Conservation (phyloP, 441 rosid genomes). For the Adansonia madagascariensis region DNA sequence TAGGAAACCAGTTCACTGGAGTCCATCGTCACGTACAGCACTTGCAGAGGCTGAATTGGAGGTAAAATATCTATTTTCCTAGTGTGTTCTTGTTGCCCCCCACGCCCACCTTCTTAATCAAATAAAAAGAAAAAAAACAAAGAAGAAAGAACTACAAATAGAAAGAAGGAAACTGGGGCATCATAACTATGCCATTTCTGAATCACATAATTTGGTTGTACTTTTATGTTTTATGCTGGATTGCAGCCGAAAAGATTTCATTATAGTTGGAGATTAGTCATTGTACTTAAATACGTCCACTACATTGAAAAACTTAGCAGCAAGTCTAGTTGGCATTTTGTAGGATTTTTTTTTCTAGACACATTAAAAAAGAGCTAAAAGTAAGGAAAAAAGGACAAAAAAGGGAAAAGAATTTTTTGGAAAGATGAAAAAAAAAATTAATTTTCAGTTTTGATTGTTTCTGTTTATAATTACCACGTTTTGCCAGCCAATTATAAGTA, state of each 20-base stretch:
- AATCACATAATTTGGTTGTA: neutral
- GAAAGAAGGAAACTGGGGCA: neutral
- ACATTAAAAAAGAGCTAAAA: neutral
- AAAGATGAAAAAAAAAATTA: neutral
- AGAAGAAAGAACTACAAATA: neutral
- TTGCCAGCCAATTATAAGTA: neutral
- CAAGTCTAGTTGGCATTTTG: conserved; percentile 3
- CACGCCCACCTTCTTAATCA: neutral
- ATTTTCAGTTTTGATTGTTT: neutral
- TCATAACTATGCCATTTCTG: neutral
- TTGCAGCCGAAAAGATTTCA: neutral
- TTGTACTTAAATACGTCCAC: neutral
- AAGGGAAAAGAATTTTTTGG: neutral
- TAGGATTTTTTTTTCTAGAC: neutral
- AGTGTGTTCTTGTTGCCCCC: neutral
- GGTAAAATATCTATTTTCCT: conserved; percentile 47
- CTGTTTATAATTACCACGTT: neutral
- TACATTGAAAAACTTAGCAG: neutral
- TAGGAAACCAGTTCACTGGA: conserved; percentile 98
- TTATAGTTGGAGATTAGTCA: neutral
- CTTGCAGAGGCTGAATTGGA: conserved; percentile 99
- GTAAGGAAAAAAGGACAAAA: neutral
- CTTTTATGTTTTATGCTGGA: conserved; percentile 1
- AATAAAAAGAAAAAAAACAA: neutral
- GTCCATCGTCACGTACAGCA: conserved; percentile 97